Base-by-base conservation (phyloP, 2,329 filamentous ascomycete genomes). In the Cercospora sesami region DNA sequence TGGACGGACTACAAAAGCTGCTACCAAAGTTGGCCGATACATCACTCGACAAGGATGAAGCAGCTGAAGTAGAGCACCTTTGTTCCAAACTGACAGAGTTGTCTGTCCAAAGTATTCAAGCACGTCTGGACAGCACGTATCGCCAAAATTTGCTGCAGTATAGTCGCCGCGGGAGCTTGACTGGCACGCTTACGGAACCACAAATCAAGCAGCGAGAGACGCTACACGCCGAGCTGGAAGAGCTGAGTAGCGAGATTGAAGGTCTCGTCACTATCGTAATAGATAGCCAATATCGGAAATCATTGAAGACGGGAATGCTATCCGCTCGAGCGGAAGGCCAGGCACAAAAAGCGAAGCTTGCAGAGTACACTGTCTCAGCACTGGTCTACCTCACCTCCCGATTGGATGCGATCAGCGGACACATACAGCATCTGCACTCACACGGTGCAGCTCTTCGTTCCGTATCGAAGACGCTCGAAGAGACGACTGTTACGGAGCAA, bases 231-330 rank as follows among this genome's bases (percentile, higher is more conserved):
- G 90, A 92, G 74, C 81, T 92, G 0, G 88, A 91, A 71, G 90
- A 89, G 4, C 81, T 92, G 3, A 89, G 90, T 72, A 82, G 88
- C 0, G 90, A 92, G 75, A 88, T 92, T 48, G 80, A 90, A 0
- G 87, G 89, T 0, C 87, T 92, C 1, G 86, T 89, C 6, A 87
- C 90, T 69, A 92, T 92, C 87, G 87, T 89, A 0, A 83, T 89
- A 0, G 88, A 91, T 71, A 86, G 90, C 72, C 87, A 91, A 74
- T 85, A 89, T 71, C 81, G 90, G 5, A 85, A 87, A 68, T 89
- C 90, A 0, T 86, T 89, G 1, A 78, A 87, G 5, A 77, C 79
- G 10, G 74, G 75, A 26, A 77, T 80, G 64, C 72, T 79, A 23
- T 74, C 78, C 9, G 77, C 77, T 26, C 77, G 79, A 30, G 73